These are phyloP conservation scores for Neolentinus lepideus DNA, from an alignment of 1,284 basidiomycete genomes.

Conservation along the genomic window DNA sequence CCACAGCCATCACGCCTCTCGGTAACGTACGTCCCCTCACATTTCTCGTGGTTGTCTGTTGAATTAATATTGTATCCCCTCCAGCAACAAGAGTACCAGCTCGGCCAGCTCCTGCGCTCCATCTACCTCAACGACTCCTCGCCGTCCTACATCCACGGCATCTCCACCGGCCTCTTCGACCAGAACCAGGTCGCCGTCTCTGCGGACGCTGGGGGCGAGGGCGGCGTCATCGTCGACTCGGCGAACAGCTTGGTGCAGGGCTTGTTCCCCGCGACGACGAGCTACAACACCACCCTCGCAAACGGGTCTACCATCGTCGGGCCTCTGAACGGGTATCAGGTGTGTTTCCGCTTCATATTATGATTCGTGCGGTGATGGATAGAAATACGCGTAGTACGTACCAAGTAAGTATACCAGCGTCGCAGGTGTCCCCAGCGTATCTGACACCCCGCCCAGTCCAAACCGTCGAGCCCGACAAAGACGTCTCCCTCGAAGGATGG, in stretches of 20 bases:
- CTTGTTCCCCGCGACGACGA: slow-evolving; percentile 32
- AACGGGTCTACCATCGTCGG: slow-evolving; percentile 39
- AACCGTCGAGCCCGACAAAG: slow-evolving; percentile 35
- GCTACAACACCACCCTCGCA: slow-evolving; percentile 31
- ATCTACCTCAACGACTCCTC: slow-evolving; percentile 32
- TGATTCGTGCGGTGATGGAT: background rate
- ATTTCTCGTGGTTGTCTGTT: background rate
- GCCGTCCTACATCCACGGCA: slow-evolving; percentile 27
- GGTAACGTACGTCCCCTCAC: slow-evolving; percentile 28
- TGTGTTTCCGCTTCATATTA: background rate
- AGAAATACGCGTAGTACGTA: slow-evolving; percentile 33
- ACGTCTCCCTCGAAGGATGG: slow-evolving; percentile 38
- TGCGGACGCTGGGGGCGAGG: slow-evolving; percentile 43
- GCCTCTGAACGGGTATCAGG: slow-evolving; percentile 44
- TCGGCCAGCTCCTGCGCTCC: slow-evolving; percentile 32
- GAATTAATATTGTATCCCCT: background rate
- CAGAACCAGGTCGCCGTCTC: slow-evolving; percentile 28
- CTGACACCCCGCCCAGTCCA: slow-evolving; percentile 21
- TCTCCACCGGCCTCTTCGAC: slow-evolving; percentile 24
- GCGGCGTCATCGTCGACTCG: slow-evolving; percentile 42
- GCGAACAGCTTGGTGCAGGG: slow-evolving; percentile 41
- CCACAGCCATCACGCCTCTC: slow-evolving; percentile 41
- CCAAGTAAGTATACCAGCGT: slow-evolving; percentile 37
- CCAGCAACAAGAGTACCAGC: slow-evolving; percentile 35
- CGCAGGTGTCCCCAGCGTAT: background rate